phyloP scores from a whole-genome alignment of 2,329 filamentous ascomycete genomes.

The Exophiala sp. region DNA sequence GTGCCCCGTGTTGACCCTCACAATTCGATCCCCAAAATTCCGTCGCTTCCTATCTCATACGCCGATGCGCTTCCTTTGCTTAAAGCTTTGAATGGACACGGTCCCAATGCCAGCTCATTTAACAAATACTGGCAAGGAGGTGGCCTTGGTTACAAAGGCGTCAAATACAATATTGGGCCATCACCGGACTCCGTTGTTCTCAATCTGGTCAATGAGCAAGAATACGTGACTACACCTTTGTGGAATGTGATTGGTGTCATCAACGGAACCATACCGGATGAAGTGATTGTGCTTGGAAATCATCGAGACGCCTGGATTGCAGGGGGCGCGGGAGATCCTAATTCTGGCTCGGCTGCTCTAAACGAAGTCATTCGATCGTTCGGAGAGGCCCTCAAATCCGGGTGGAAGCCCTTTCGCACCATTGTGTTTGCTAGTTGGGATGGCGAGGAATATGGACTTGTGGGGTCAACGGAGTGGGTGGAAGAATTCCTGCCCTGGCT shows the following conservation, averaged over 20 bases:
- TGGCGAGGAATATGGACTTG: constrained; percentile 77
- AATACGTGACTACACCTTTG: constrained; percentile 74
- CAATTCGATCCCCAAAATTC: constrained; percentile 73
- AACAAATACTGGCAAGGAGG: constrained; percentile 69
- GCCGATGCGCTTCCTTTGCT: constrained; percentile 79
- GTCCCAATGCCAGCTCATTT: constrained; percentile 71
- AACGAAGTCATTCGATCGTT: constrained; percentile 77
- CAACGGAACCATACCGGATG: constrained; percentile 73
- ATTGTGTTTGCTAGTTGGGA: constrained; percentile 89
- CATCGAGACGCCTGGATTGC: constrained; percentile 88
- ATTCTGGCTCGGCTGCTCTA: constrained; percentile 73
- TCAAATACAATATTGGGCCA: constrained; percentile 81
- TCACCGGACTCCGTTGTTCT: constrained; percentile 67
- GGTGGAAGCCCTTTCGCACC: constrained; percentile 83
- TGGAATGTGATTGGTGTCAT: constrained; percentile 94
- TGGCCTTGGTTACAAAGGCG: constrained; percentile 72
- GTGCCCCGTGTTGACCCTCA: constrained; percentile 70
- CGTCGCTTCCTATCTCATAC: constrained; percentile 89
- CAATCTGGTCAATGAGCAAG: constrained; percentile 74
- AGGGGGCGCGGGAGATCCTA: constrained; percentile 78
- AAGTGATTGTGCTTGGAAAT: constrained; percentile 87
- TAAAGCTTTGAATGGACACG: constrained; percentile 85
- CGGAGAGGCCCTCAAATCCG: constrained; percentile 64
- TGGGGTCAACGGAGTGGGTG: constrained; percentile 90
- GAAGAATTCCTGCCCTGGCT: constrained; percentile 87